Evolutionary conservation across 129 eudicot genomes (phyloP).

Genomic region (Helianthus tuberosus): DNA sequence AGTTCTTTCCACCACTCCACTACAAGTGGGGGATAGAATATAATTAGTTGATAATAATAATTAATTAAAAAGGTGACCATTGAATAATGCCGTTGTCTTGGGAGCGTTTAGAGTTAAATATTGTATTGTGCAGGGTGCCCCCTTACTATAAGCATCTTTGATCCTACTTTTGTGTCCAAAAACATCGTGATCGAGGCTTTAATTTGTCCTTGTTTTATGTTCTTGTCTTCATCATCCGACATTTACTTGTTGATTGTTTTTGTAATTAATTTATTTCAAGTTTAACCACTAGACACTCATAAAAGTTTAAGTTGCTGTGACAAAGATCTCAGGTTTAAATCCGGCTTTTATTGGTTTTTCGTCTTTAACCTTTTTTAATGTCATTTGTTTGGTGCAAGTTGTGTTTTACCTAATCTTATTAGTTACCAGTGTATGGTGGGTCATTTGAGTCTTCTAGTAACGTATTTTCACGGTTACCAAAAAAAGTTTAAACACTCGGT

Average conservation of each 20-base stretch:
- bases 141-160: constrained; percentile 14
- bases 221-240: constrained; percentile 27
- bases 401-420: no score
- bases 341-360: no score
- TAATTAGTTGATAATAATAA: constrained; percentile 21
- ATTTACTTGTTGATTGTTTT: constrained; percentile 18
- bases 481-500: no score
- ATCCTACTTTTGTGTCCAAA: constrained; percentile 38
- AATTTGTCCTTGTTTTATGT: constrained; percentile 35
- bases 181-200: constrained; percentile 35
- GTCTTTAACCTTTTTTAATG: no score
- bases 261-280: neutral
- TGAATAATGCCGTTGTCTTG: constrained; percentile 29
- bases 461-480: no score
- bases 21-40: no score
- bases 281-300: neutral
- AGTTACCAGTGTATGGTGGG: no score
- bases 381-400: no score
- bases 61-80: neutral
- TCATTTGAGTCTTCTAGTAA: no score
- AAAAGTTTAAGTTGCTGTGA: no score
- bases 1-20: no score
- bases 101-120: constrained; percentile 13
- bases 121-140: constrained; percentile 52
- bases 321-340: no score